Percentiles rank a stretch among this genome's conserved stretches.
Evolutionary conservation across 2,329 filamentous ascomycete species (phyloP).

Genomic region (Aureobasidium sp.): DNA sequence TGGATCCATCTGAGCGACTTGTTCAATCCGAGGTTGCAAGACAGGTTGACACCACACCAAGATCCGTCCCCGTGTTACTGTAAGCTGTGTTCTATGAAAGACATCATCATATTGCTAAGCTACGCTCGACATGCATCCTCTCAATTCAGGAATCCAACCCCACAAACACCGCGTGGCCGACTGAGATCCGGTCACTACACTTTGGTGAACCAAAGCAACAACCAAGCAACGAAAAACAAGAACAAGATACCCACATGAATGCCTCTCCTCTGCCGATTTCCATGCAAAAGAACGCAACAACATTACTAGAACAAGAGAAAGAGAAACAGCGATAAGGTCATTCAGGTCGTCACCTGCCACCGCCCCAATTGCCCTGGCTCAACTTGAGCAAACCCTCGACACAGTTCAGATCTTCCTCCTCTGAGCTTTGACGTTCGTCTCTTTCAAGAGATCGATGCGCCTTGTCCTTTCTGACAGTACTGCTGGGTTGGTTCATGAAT

Average conservation of each 20-base stretch:
- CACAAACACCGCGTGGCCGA: background rate
- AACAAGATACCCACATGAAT: background rate
- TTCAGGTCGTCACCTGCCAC: background rate
- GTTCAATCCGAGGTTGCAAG: background rate
- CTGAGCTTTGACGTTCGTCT: constrained; percentile 31
- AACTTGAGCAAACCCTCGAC: constrained; percentile 19
- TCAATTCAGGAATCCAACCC: background rate
- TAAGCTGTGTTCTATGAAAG: background rate
- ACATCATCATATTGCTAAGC: background rate
- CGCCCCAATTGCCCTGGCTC: constrained; percentile 66
- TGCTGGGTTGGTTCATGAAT: constrained; percentile 63
- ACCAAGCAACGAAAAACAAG: background rate
- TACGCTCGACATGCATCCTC: constrained; percentile 3
- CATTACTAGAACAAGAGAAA: background rate
- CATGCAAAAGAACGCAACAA: background rate
- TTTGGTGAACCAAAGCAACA: background rate
- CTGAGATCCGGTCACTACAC: background rate
- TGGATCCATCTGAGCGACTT: too few relatives aligned
- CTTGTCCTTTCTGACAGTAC: constrained; percentile 7
- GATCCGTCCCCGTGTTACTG: too few relatives aligned
- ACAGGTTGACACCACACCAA: too few relatives aligned
- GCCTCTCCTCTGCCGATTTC: constrained; percentile 3
- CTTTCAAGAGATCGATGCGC: constrained; percentile 10
- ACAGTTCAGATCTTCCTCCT: constrained; percentile 60
- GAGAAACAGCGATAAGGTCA: background rate